phyloP scores from a whole-genome alignment of 305 asterid genomes.

The Coffea humblotiana region DNA sequence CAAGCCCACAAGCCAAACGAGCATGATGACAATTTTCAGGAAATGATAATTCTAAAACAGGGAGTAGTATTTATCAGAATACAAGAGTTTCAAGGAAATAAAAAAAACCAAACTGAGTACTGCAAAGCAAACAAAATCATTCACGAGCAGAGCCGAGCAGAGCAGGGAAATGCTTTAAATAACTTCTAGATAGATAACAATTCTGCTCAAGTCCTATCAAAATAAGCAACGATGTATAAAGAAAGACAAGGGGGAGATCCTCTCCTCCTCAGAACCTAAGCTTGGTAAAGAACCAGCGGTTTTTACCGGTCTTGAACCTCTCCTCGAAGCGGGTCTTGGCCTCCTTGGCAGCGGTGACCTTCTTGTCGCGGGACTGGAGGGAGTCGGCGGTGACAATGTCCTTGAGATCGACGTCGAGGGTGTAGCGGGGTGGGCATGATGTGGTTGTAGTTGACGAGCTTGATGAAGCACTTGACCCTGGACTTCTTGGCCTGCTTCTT shows the following conservation, averaged over 20 bases:
- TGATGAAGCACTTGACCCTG: conserved; percentile 35
- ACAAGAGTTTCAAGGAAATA: neutral
- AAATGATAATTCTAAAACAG: too few species aligned
- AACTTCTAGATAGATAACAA: neutral
- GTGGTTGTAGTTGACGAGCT: conserved; percentile 39
- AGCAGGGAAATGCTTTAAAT: too few species aligned
- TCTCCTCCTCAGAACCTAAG: conserved; percentile 29
- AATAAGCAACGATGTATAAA: too few species aligned
- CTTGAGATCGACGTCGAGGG: conserved; percentile 41
- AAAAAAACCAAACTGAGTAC: too few species aligned
- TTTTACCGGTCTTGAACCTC: conserved; percentile 41
- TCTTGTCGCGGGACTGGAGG: conserved; percentile 35
- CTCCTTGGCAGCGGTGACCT: conserved; percentile 32
- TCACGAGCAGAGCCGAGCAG: too few species aligned
- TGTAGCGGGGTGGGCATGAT: conserved; percentile 46
- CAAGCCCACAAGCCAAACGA: neutral
- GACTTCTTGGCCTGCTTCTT: conserved; percentile 49
- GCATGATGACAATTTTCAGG: neutral
- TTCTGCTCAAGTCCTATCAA: too few species aligned
- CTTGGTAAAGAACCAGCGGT: conserved; percentile 43
- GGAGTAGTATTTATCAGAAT: neutral
- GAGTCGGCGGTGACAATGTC: conserved; percentile 25
- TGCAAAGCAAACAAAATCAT: neutral
- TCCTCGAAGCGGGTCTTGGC: conserved; percentile 37
- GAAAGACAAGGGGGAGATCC: neutral